Evolutionary conservation across 768 basidiomycete genomes (phyloP).

Genomic region (Termitomyces heimii): DNA sequence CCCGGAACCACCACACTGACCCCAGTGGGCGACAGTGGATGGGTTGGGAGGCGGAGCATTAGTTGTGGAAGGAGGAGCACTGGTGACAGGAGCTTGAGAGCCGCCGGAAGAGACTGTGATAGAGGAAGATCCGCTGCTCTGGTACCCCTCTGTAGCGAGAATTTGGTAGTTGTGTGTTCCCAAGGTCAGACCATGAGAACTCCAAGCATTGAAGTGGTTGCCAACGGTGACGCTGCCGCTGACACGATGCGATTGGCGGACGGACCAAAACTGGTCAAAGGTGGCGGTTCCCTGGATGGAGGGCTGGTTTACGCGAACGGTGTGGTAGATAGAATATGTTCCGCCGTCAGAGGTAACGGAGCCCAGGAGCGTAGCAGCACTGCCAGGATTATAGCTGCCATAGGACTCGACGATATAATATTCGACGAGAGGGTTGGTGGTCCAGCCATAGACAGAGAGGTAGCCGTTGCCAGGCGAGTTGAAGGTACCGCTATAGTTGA

Average conservation of each 20-base stretch:
- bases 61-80: background rate
- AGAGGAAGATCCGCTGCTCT: constrained; percentile 28
- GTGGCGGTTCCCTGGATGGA: constrained; percentile 37
- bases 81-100: background rate
- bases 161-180: constrained; percentile 41
- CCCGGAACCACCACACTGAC: constrained; percentile 1
- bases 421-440: constrained; percentile 37
- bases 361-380: constrained; percentile 25
- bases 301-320: constrained; percentile 30
- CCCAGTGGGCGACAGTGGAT: background rate
- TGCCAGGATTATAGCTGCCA: constrained; percentile 34
- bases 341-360: constrained; percentile 35
- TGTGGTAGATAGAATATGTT: constrained; percentile 36
- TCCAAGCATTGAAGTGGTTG: constrained; percentile 42
- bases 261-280: constrained; percentile 42
- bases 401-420: constrained; percentile 41
- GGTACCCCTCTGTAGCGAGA: constrained; percentile 39
- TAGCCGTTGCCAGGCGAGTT: constrained; percentile 34
- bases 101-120: constrained; percentile 9
- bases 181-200: constrained; percentile 28
- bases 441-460: constrained; percentile 43
- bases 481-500: constrained; percentile 31
- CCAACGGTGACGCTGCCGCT: constrained; percentile 27
- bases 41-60: background rate
- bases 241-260: constrained; percentile 30